phyloP scores from a whole-genome alignment of 768 basidiomycete species.

The Russula olivacea region DNA sequence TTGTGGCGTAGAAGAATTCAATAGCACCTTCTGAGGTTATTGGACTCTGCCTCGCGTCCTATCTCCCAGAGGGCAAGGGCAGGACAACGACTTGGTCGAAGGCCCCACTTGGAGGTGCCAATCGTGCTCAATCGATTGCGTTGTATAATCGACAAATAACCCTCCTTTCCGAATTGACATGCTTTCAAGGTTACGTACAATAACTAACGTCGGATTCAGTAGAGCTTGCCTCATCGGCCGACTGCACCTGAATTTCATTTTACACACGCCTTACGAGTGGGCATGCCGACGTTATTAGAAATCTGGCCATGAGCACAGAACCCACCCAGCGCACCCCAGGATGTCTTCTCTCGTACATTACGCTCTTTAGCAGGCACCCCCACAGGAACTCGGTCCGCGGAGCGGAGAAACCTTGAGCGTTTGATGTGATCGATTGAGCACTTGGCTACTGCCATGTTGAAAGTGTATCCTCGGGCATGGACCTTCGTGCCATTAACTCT shows the following conservation, averaged over 20 bases:
- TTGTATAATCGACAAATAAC: conserved; percentile 1
- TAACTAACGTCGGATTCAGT: conserved; percentile 6
- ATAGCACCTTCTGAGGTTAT: neutral
- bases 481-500: neutral
- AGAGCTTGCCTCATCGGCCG: conserved; percentile 8
- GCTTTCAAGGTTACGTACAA: conserved; percentile 5
- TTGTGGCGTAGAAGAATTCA: conserved; percentile 17
- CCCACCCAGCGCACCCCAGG: neutral
- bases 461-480: neutral
- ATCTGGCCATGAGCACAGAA: neutral
- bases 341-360: neutral
- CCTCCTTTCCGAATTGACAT: conserved; percentile 16
- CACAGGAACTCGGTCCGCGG: conserved; percentile 17
- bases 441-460: conserved; percentile 2
- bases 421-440: neutral
- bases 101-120: neutral
- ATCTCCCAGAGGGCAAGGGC: neutral
- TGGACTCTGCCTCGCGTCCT: neutral
- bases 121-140: conserved; percentile 10
- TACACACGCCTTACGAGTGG: neutral
- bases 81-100: conserved; percentile 9
- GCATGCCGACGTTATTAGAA: neutral
- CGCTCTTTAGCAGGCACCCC: neutral
- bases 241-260: neutral
- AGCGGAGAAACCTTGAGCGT: conserved; percentile 17